Evolutionary conservation across 768 basidiomycete genomes (phyloP).

Genomic region (Trametes villosa): DNA sequence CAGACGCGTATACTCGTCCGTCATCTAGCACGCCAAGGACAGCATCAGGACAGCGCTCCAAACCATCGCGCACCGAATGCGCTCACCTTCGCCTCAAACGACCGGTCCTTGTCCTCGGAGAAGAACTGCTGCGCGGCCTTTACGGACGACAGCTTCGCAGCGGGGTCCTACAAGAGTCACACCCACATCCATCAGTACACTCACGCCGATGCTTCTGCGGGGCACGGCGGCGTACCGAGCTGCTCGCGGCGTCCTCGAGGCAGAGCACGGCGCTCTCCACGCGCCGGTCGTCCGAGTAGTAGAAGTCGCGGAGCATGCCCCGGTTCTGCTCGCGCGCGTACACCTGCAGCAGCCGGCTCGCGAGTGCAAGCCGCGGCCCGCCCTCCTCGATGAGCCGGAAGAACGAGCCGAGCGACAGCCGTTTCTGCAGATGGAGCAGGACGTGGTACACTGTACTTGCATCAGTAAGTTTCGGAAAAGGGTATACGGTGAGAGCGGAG

Average conservation of each 20-base stretch:
- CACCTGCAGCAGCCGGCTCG: constrained; percentile 81
- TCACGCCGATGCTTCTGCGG: neutral
- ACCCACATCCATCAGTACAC: neutral
- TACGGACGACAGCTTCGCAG: constrained; percentile 70
- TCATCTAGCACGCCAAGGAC: constrained; percentile 61
- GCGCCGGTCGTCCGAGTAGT: constrained; percentile 95
- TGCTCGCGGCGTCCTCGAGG: constrained; percentile 77
- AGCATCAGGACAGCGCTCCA: neutral
- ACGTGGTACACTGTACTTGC: constrained; percentile 63
- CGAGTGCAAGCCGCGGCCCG: constrained; percentile 72
- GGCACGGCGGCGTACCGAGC: constrained; percentile 48
- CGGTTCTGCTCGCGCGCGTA: constrained; percentile 90
- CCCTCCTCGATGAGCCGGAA: constrained; percentile 95
- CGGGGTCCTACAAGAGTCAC: constrained; percentile 66
- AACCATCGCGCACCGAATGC: neutral
- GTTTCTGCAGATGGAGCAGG: constrained; percentile 82
- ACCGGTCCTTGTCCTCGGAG: constrained; percentile 89
- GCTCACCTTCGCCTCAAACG: constrained; percentile 90
- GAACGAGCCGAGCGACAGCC: constrained; percentile 85
- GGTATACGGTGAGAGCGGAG: neutral
- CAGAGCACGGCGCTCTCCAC: constrained; percentile 91
- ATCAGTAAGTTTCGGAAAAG: neutral
- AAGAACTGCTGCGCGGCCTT: constrained; percentile 91
- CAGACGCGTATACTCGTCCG: constrained; percentile 83
- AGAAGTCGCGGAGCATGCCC: constrained; percentile 93